Evolutionary conservation across 176 grass and related monocot genomes (phyloP), one percentile per base, ranked within the genome.

Genomic region (Saccharum spontaneum): DNA sequence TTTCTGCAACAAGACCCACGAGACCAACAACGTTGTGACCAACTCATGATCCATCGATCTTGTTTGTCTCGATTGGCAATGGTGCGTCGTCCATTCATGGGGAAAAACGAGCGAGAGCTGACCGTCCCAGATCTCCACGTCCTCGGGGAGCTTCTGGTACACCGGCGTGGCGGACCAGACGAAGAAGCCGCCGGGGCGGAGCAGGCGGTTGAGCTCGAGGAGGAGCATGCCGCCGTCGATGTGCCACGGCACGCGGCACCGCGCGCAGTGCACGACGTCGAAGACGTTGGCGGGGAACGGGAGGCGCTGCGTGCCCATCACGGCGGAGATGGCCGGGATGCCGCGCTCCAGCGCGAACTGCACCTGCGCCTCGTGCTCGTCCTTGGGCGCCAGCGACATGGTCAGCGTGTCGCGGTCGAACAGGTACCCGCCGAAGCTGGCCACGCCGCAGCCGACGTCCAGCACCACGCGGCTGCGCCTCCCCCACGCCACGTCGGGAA

Each of bases 281-380:
- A 99, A 99, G 8, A 92, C 90, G 71, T 78, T 84, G 63, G 82
- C 77, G 1, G 94, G 97, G 79, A 96, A 99, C 2, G 90, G 92
- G 5, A 99, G 93, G 13, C 97, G 89, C 45, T 59, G 85, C 0
- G 97, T 99, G 67, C 97, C 97, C 97, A 99, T 99, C 7, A 99
- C 97, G 2, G 94, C 92, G 14, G 93, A 96, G 74, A 99, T 91
- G 23, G 94, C 97, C 46, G 97, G 97, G 76, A 99, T 94, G n/a
- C 93, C 97, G 6, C 97, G 84, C 89, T 99, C 93, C 62, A 99
- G 82, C 64, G 97, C 97, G 86, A 99, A 96, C 79, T 99, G 97
- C 66, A 99, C 97, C 88, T 99, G 97, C 70, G 97, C 97, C 82
- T 94, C 97, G 82, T 99, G 94, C 90, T 99, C 97, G 82, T 96